Percentiles rank a stretch among this genome's conserved stretches.
Conservation (phyloP, 2,329 filamentous ascomycete species). For the Cordyceps fumosorosea region DNA sequence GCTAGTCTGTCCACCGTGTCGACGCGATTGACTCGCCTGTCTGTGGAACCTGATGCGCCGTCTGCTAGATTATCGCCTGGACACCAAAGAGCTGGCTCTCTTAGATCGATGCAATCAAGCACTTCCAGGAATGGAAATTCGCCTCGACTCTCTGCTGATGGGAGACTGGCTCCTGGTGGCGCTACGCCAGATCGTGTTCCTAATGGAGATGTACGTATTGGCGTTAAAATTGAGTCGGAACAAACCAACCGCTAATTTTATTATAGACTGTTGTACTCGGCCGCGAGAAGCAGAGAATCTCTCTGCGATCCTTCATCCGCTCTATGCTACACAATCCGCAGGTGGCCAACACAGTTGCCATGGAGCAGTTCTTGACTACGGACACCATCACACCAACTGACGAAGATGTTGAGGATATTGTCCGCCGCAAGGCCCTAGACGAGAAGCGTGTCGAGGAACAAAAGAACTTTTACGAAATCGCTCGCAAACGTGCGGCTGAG, state of each 20-base stretch:
- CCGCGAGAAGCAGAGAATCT: constrained; percentile 86
- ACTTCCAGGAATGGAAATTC: constrained; percentile 23
- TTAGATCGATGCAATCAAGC: constrained; percentile 25
- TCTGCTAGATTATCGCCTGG: constrained; percentile 18
- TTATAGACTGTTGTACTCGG: constrained; percentile 57
- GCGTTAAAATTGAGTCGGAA: not conserved
- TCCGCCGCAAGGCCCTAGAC: constrained; percentile 73
- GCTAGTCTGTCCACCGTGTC: constrained; percentile 78
- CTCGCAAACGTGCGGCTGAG: constrained; percentile 80
- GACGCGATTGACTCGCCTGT: constrained; percentile 50
- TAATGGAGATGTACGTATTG: constrained; percentile 18
- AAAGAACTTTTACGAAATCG: constrained; percentile 90
- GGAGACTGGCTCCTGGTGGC: constrained; percentile 22
- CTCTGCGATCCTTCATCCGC: constrained; percentile 82
- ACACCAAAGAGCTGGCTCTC: constrained; percentile 19
- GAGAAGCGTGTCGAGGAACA: constrained; percentile 88
- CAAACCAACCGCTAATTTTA: not conserved
- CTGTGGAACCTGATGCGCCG: constrained; percentile 21
- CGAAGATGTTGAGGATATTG: constrained; percentile 77
- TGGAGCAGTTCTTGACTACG: constrained; percentile 74
- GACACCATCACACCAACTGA: constrained; percentile 69
- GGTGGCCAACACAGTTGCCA: constrained; percentile 73
- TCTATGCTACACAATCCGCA: constrained; percentile 78
- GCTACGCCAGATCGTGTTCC: constrained; percentile 18
- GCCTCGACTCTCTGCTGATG: constrained; percentile 27